These are phyloP conservation scores for Herpotrichia juniperi DNA, from an alignment of 2,329 filamentous ascomycete species.

Conservation along the genomic window DNA sequence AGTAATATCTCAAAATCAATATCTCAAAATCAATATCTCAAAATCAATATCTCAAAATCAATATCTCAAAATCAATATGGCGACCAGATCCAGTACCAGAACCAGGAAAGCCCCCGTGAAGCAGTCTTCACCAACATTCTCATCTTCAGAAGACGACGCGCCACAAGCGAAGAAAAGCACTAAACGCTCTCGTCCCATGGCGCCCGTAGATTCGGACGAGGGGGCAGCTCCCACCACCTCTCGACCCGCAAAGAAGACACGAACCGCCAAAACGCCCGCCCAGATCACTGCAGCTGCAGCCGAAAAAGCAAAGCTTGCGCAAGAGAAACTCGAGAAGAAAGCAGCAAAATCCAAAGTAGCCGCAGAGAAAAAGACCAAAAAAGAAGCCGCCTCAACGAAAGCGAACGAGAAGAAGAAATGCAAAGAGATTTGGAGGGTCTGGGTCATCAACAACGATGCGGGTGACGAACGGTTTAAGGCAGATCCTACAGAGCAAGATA, in stretches of 20 bases:
- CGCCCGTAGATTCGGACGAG: background rate
- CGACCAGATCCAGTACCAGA: background rate
- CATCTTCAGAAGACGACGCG: background rate
- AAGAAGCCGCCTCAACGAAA: background rate
- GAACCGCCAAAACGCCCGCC: background rate
- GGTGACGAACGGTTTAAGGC: background rate
- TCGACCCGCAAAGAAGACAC: background rate
- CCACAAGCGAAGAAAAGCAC: background rate
- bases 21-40: no score
- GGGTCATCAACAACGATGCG: background rate
- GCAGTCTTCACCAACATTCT: background rate
- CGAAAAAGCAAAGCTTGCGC: background rate
- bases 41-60: no score
- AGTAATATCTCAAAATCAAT: no score
- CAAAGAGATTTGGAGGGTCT: constrained; percentile 3
- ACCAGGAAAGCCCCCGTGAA: background rate
- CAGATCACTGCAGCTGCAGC: background rate
- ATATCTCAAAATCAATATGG: background rate
- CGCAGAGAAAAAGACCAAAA: background rate
- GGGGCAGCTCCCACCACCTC: background rate
- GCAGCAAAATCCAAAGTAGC: background rate
- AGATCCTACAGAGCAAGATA: background rate
- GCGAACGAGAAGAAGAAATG: background rate
- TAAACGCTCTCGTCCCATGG: background rate
- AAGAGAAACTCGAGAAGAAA: background rate